These are phyloP conservation scores for Vigna trinervia DNA, from an alignment of 306 rosid genomes.

Conservation along the genomic window DNA sequence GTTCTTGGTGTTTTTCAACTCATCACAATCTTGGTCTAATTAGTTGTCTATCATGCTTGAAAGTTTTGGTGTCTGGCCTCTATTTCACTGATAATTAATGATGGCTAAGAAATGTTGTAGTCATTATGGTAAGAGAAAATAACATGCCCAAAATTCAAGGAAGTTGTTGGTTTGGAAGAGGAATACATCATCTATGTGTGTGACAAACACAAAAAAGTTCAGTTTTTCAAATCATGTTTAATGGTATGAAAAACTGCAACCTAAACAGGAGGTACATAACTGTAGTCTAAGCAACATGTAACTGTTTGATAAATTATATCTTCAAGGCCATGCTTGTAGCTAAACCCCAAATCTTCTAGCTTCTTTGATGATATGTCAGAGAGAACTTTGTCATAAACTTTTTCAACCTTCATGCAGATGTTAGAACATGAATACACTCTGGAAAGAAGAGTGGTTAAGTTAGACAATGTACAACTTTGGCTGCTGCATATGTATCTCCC, in stretches of 20 bases:
- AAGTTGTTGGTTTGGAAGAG: constrained; percentile 24
- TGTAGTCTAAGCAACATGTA: constrained; percentile 51
- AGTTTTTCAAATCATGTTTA: constrained; percentile 20
- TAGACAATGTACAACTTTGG: constrained; percentile 54
- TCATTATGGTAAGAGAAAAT: constrained; percentile 10
- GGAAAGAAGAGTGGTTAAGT: constrained; percentile 55
- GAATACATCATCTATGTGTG: constrained; percentile 34
- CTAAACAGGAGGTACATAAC: constrained; percentile 57
- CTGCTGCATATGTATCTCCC: constrained; percentile 71
- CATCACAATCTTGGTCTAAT: constrained; percentile 26
- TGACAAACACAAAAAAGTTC: neutral
- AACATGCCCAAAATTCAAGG: constrained; percentile 5
- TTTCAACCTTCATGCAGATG: constrained; percentile 49
- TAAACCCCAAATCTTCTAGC: constrained; percentile 71
- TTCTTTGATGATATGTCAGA: constrained; percentile 73
- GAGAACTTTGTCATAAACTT: constrained; percentile 48
- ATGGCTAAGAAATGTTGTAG: constrained; percentile 25
- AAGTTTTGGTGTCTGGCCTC: constrained; percentile 3
- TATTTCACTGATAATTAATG: constrained; percentile 31
- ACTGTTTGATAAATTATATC: constrained; percentile 63
- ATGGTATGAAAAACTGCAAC: neutral
- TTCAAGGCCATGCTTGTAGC: constrained; percentile 67
- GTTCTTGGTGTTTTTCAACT: constrained; percentile 27
- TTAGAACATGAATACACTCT: constrained; percentile 52
- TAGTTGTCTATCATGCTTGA: constrained; percentile 28